Percentiles rank a stretch among this genome's conserved stretches.
Evolutionary conservation across 2,329 filamentous ascomycete species (phyloP).

Genomic region (Davidsoniella eucalypti): DNA sequence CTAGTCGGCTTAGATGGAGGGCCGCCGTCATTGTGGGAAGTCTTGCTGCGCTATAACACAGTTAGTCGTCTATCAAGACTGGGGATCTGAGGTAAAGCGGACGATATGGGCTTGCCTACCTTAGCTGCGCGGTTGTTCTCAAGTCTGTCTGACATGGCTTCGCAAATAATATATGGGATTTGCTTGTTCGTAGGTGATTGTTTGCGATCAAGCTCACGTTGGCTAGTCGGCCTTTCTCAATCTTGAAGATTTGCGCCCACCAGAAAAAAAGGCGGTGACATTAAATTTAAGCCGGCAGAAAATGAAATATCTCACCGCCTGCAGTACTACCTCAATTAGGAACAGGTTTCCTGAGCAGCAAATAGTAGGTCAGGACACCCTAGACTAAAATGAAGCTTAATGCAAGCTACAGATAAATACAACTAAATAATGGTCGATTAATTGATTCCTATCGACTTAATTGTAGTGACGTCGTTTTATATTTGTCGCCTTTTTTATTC

Average conservation of each 20-base stretch:
- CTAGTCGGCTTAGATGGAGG: constrained; percentile 44
- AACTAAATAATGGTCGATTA: background rate
- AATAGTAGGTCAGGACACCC: constrained; percentile 7
- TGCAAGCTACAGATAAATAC: too few species aligned
- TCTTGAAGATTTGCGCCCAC: constrained; percentile 10
- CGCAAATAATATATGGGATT: background rate
- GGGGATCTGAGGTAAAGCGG: background rate
- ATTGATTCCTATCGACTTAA: background rate
- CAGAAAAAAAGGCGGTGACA: constrained; percentile 12
- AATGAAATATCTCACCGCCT: constrained; percentile 16
- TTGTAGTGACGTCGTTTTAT: constrained; percentile 6
- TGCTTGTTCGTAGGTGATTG: background rate
- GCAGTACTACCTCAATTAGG: background rate
- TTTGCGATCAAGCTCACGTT: background rate
- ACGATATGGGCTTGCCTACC: background rate
- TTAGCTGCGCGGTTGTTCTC: constrained; percentile 10
- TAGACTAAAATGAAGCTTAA: too few species aligned
- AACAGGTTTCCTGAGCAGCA: background rate
- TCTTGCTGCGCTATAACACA: constrained; percentile 32
- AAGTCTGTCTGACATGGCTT: constrained; percentile 7
- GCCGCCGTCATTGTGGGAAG: constrained; percentile 25
- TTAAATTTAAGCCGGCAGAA: constrained; percentile 16
- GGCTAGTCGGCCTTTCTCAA: too few species aligned
- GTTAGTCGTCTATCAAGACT: background rate
- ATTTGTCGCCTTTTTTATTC: background rate